Evolutionary conservation across 1,284 basidiomycete genomes (phyloP).

Genomic region (Limonomyces culmigenus): DNA sequence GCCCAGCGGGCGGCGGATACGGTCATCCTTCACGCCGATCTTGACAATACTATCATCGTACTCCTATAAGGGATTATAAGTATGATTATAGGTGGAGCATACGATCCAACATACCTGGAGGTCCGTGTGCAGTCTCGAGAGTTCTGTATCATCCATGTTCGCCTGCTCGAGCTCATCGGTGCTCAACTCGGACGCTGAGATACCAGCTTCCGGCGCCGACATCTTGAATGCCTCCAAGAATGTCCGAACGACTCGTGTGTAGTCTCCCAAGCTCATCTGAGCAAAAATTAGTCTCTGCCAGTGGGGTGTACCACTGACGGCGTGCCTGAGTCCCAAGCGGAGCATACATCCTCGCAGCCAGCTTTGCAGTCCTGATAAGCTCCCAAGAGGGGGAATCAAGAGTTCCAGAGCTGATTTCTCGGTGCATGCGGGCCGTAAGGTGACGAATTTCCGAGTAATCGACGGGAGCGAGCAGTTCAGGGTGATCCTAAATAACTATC

Average conservation of each 20-base stretch:
- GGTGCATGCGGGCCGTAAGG: conserved; percentile 47
- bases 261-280: conserved; percentile 60
- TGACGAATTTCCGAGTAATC: conserved; percentile 39
- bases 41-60: conserved; percentile 56
- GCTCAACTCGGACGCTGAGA: no score
- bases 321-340: conserved; percentile 55
- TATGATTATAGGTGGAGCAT: no score
- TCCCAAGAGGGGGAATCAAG: conserved; percentile 75
- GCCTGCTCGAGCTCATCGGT: no score
- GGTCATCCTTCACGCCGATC: conserved; percentile 66
- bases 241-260: conserved; percentile 53
- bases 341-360: conserved; percentile 64
- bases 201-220: conserved; percentile 15
- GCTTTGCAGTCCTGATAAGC: conserved; percentile 53
- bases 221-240: conserved; percentile 65
- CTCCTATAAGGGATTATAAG: conserved; percentile 25
- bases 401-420: conserved; percentile 56
- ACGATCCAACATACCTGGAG: conserved; percentile 1
- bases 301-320: no score
- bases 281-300: neutral
- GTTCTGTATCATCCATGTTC: no score
- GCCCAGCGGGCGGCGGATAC: conserved; percentile 47
- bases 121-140: conserved; percentile 1
- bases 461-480: conserved; percentile 53
- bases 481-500: conserved; percentile 40